These are phyloP conservation scores for Maudiozyma serrabonitensis DNA, from an alignment of 805 yeast genomes.

Conservation along the genomic window DNA sequence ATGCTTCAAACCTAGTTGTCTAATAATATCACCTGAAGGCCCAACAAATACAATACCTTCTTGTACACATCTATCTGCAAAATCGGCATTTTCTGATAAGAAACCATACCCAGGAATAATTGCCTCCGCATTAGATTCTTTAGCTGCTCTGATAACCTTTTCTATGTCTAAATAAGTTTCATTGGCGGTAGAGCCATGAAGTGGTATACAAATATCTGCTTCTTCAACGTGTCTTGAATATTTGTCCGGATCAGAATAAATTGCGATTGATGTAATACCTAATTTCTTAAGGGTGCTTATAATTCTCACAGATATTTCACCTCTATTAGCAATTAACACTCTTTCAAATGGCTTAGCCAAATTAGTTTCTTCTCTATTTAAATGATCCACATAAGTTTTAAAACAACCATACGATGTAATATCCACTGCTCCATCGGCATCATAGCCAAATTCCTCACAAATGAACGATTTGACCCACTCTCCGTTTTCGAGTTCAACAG, in stretches of 20 bases:
- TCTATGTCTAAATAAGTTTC: conserved; percentile 84
- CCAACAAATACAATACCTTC: conserved; percentile 91
- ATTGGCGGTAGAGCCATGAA: conserved; percentile 77
- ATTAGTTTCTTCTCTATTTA: conserved; percentile 19
- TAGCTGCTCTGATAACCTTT: conserved; percentile 79
- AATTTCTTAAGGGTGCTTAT: conserved; percentile 78
- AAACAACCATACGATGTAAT: conserved; percentile 88
- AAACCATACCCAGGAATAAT: conserved; percentile 97
- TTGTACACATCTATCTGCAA: conserved; percentile 73
- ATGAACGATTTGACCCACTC: conserved; percentile 86
- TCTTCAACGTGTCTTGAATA: conserved; percentile 76
- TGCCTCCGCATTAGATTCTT: conserved; percentile 79
- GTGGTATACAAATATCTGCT: conserved; percentile 75
- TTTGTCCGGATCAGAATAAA: conserved; percentile 83
- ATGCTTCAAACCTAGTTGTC: conserved; percentile 87
- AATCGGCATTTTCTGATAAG: conserved; percentile 91
- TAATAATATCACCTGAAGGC: conserved; percentile 90
- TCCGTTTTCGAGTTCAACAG: conserved; percentile 74
- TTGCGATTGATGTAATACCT: conserved; percentile 71
- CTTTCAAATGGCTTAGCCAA: conserved; percentile 57
- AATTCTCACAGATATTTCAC: conserved; percentile 94
- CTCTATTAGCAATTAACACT: conserved; percentile 93
- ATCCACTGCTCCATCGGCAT: conserved; percentile 59
- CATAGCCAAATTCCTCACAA: conserved; percentile 86
- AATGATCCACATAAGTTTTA: conserved; percentile 42